Conservation (phyloP, 139 green algal genomes). For the Coccomyxa sp. region DNA sequence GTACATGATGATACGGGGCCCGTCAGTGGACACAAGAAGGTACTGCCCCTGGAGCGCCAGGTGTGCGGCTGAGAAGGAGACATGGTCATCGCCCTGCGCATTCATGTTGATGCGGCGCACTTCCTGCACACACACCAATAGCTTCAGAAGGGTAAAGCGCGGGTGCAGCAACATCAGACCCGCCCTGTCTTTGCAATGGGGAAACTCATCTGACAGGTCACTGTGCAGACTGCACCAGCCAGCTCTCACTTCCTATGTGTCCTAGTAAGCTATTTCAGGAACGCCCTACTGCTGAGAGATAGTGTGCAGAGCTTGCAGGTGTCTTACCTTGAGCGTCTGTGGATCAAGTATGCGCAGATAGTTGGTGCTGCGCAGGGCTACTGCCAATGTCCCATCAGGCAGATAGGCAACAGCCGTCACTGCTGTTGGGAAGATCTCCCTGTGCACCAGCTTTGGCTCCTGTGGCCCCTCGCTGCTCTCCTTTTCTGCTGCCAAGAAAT, state of each 20-base stretch:
- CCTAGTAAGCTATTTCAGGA: not conserved
- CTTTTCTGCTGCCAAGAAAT: no score
- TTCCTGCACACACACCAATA: constrained; percentile 6
- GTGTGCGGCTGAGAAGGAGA: constrained; percentile 48
- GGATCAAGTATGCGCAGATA: constrained; percentile 25
- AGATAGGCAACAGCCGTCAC: constrained; percentile 34
- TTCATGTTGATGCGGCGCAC: constrained; percentile 56
- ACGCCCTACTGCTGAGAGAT: not conserved
- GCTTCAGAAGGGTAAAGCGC: not conserved
- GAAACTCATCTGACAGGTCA: no score
- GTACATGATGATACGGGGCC: constrained; percentile 44
- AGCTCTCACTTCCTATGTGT: no score
- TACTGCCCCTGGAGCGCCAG: constrained; percentile 37
- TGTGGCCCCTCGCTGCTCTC: no score
- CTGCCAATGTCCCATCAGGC: constrained; percentile 15
- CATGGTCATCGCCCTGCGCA: constrained; percentile 49
- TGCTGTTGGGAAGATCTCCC: constrained; percentile 13
- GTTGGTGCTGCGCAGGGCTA: constrained; percentile 26
- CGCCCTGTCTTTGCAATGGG: no score
- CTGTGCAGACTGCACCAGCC: no score
- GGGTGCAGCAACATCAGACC: no score
- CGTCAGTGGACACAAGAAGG: constrained; percentile 52
- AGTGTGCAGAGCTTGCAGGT: not conserved
- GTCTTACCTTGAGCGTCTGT: not conserved
- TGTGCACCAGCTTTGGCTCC: not conserved